phyloP scores from a whole-genome alignment of 2,329 filamentous ascomycete genomes.

The Venturia carpophila region DNA sequence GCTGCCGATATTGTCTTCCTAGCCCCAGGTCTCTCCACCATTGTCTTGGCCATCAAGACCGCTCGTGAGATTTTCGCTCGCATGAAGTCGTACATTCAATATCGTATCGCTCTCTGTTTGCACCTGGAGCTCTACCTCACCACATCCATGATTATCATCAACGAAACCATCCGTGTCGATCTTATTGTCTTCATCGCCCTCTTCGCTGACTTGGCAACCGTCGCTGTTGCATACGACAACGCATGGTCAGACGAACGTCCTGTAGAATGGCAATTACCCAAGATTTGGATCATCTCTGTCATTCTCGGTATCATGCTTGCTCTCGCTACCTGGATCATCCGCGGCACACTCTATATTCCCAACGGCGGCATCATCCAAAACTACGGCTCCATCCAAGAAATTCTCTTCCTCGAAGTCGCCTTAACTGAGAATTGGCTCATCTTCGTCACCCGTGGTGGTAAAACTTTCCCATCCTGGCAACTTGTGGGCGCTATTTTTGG shows the following conservation, averaged over 20 bases:
- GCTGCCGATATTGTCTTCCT: conserved; percentile 69
- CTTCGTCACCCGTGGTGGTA: conserved; percentile 51
- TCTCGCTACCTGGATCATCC: conserved; percentile 63
- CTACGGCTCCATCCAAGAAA: conserved; percentile 66
- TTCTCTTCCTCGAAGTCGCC: conserved; percentile 48
- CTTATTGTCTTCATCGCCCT: conserved; percentile 73
- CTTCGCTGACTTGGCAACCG: conserved; percentile 71
- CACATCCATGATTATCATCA: conserved; percentile 71
- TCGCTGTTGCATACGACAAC: conserved; percentile 72
- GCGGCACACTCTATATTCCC: conserved; percentile 59
- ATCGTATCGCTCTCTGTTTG: conserved; percentile 67
- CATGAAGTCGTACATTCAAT: conserved; percentile 71
- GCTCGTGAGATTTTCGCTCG: conserved; percentile 69
- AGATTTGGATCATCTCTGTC: conserved; percentile 71
- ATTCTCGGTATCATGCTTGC: conserved; percentile 62
- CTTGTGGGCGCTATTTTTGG: conserved; percentile 61
- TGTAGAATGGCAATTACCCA: conserved; percentile 73
- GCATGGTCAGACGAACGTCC: conserved; percentile 67
- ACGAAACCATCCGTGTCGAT: conserved; percentile 64
- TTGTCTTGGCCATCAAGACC: conserved; percentile 66
- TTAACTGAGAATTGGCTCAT: conserved; percentile 49
- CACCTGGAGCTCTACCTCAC: conserved; percentile 71
- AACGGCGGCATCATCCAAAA: conserved; percentile 68
- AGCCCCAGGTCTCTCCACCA: conserved; percentile 62
- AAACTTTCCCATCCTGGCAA: conserved; percentile 69